Evolutionary conservation across 2,329 filamentous ascomycete species (phyloP).

Genomic region (Xylariaceae sp.): DNA sequence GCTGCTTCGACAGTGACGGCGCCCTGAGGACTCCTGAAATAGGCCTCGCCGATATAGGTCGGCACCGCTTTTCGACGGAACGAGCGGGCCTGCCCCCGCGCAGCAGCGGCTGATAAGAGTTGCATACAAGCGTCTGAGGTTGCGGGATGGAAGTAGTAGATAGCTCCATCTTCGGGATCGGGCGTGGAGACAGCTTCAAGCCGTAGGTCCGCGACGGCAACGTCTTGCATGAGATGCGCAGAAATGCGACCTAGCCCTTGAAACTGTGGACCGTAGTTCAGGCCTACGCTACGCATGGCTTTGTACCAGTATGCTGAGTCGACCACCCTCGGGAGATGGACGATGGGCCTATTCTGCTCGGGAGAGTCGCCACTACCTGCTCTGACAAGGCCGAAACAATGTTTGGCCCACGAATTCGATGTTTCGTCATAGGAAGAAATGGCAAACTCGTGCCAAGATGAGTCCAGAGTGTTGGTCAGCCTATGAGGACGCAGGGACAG

Average conservation of each 20-base stretch:
- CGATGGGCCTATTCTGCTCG: neutral
- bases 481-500: conserved; percentile 2
- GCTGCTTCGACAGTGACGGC: neutral
- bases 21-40: conserved; percentile 2
- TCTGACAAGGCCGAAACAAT: conserved; percentile 12
- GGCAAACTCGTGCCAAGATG: conserved; percentile 9
- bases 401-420: conserved; percentile 7
- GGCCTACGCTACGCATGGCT: conserved; percentile 7
- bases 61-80: conserved; percentile 1
- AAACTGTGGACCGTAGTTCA: conserved; percentile 18
- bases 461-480: conserved; percentile 8
- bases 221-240: neutral
- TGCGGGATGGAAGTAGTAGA: conserved; percentile 12
- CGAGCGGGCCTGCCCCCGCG: conserved; percentile 2
- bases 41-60: conserved; percentile 15
- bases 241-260: conserved; percentile 3
- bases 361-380: neutral
- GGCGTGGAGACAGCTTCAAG: neutral
- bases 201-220: neutral
- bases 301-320: conserved; percentile 11
- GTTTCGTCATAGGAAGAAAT: conserved; percentile 8
- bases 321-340: neutral
- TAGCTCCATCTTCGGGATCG: neutral
- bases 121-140: conserved; percentile 13
- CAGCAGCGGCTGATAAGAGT: neutral